Conservation (phyloP, 2,329 filamentous ascomycete species). For the Fonsecaea nubica region DNA sequence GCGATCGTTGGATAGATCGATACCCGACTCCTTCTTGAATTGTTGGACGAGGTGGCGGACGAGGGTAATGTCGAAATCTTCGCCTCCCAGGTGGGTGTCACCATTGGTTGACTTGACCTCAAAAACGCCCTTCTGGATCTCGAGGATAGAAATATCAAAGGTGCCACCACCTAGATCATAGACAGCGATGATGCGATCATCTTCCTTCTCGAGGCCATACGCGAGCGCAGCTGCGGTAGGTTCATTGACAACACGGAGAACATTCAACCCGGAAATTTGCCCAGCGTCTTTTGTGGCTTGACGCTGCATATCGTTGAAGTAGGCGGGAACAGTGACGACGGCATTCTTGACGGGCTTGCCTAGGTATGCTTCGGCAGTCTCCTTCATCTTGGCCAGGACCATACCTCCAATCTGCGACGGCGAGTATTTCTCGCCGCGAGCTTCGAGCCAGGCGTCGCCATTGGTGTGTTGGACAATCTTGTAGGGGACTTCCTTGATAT, state of each 20-base stretch:
- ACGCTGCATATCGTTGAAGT: slow-evolving; percentile 98
- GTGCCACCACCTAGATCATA: slow-evolving; percentile 99
- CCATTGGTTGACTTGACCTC: slow-evolving; percentile 99
- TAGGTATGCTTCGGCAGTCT: slow-evolving; percentile 93
- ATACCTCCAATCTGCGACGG: slow-evolving; percentile 98
- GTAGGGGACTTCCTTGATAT: slow-evolving; percentile 97
- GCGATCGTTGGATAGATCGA: slow-evolving; percentile 88
- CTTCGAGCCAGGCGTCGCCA: slow-evolving; percentile 94
- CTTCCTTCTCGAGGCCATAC: slow-evolving; percentile 94
- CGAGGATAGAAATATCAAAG: slow-evolving; percentile 97
- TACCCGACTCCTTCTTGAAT: slow-evolving; percentile 94
- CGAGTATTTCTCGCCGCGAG: slow-evolving; percentile 93
- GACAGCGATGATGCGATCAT: slow-evolving; percentile 87
- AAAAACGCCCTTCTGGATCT: slow-evolving; percentile 97
- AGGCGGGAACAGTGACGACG: slow-evolving; percentile 94
- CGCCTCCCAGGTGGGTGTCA: slow-evolving; percentile 97
- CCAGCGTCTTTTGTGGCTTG: slow-evolving; percentile 98
- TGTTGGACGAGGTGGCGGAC: slow-evolving; percentile 92
- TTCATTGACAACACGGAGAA: slow-evolving; percentile 97
- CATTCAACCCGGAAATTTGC: slow-evolving; percentile 93
- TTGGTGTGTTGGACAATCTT: slow-evolving; percentile 98
- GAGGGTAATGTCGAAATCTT: slow-evolving; percentile 95
- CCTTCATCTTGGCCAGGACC: slow-evolving; percentile 98
- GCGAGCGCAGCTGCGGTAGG: slow-evolving; percentile 94
- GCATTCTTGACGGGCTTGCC: slow-evolving; percentile 92